Conservation (phyloP, 257 asterid species). For the Paraleonurus japonicus region DNA sequence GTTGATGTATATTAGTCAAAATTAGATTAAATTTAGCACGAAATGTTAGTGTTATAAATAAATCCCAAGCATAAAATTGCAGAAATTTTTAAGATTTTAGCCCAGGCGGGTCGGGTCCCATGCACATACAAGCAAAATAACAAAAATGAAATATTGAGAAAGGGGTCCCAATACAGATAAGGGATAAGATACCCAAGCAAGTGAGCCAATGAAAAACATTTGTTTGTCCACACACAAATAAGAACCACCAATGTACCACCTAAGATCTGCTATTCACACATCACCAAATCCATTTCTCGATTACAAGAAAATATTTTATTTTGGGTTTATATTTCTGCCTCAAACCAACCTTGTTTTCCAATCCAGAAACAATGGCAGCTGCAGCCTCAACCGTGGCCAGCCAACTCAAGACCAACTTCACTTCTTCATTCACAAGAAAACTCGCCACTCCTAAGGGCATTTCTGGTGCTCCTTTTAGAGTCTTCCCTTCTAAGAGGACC, state of each 20-base stretch:
- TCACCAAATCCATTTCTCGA: slow-evolving; percentile 9
- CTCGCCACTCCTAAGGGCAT: slow-evolving; percentile 73
- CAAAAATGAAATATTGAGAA: background rate
- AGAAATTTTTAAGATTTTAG: background rate
- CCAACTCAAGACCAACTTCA: slow-evolving; percentile 64
- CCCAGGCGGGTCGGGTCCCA: background rate
- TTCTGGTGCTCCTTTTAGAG: slow-evolving; percentile 70
- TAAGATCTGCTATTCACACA: slow-evolving; percentile 38
- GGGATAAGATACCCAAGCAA: slow-evolving; percentile 46
- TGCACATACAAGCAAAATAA: background rate
- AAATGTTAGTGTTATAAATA: no score
- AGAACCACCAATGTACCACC: slow-evolving; percentile 53
- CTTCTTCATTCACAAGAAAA: slow-evolving; percentile 53
- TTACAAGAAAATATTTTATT: slow-evolving; percentile 3
- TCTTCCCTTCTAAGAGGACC: slow-evolving; percentile 53
- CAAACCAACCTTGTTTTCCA: slow-evolving; percentile 3
- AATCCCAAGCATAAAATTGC: background rate
- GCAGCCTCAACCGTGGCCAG: slow-evolving; percentile 81
- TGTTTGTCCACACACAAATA: slow-evolving; percentile 10
- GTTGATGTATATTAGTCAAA: no score
- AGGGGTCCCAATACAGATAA: slow-evolving; percentile 46
- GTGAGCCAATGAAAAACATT: slow-evolving; percentile 45
- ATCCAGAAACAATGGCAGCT: slow-evolving; percentile 53
- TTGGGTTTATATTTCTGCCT: slow-evolving; percentile 15
- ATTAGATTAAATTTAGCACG: no score